These are phyloP conservation scores for Sisymbrium irio DNA, from an alignment of 345 rosid genomes.

Conservation along the genomic window DNA sequence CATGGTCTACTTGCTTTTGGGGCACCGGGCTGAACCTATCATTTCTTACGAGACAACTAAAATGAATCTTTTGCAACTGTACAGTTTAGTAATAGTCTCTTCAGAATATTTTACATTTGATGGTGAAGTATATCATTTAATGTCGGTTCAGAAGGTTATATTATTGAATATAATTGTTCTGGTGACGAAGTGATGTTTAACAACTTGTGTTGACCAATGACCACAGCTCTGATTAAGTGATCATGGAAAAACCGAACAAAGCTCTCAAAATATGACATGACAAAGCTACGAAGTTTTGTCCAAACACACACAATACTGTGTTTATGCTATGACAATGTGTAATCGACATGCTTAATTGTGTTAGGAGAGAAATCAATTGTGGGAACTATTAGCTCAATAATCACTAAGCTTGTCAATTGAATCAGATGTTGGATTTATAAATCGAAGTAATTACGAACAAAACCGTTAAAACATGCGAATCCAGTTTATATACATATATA, in stretches of 20 bases:
- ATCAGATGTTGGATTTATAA: not conserved
- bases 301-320: no score
- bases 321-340: no score
- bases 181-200: not conserved
- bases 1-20: conserved; percentile 1
- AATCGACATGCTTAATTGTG: not conserved
- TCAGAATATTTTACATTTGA: not conserved
- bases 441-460: no score
- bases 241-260: not conserved
- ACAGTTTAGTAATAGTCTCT: conserved; percentile 3
- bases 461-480: not conserved
- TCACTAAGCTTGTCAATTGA: not conserved
- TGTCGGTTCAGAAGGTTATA: not conserved
- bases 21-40: conserved; percentile 6
- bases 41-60: not conserved
- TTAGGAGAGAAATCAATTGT: not conserved
- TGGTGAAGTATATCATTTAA: not conserved
- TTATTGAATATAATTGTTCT: not conserved
- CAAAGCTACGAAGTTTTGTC: not conserved
- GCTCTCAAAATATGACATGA: not conserved
- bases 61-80: not conserved
- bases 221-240: not conserved
- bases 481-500: not conserved
- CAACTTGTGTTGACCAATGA: conserved; percentile 14
- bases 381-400: not conserved